These are phyloP conservation scores for Moniliella sp. DNA, from an alignment of 1,284 basidiomycete species.

Conservation along the genomic window DNA sequence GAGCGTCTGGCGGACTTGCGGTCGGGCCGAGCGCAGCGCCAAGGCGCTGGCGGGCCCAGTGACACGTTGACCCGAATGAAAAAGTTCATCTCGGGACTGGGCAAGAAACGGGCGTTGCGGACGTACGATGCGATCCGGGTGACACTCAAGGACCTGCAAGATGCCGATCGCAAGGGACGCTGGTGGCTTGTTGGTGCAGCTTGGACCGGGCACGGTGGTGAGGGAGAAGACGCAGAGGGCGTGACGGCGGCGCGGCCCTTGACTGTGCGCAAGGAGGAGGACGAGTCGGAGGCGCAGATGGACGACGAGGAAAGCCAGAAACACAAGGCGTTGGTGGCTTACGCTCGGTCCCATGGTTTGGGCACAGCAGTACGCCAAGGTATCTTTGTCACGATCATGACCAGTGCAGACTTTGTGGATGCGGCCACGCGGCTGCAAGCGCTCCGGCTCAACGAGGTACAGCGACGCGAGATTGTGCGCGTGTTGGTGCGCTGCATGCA, in stretches of 20 bases:
- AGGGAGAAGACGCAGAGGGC: constrained; percentile 7
- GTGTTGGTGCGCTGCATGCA: constrained; percentile 81
- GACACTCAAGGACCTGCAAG: constrained; percentile 53
- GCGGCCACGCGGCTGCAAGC: constrained; percentile 66
- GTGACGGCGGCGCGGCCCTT: constrained; percentile 6
- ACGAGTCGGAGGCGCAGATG: constrained; percentile 54
- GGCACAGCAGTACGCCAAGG: constrained; percentile 80
- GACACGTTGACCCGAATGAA: constrained; percentile 8
- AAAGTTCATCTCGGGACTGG: constrained; percentile 17
- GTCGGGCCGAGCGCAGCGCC: constrained; percentile 3
- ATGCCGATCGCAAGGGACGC: constrained; percentile 67
- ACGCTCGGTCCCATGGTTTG: constrained; percentile 87
- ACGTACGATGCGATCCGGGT: constrained; percentile 17
- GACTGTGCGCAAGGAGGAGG: constrained; percentile 35
- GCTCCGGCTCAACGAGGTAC: constrained; percentile 62
- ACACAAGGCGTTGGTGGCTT: constrained; percentile 42
- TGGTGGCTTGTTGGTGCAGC: constrained; percentile 98
- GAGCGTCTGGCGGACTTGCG: constrained; percentile 19
- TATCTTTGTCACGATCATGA: constrained; percentile 75
- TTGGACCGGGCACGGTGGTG: constrained; percentile 68
- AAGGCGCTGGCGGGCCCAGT: constrained; percentile 4
- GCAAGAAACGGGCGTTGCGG: constrained; percentile 14
- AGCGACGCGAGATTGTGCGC: constrained; percentile 78
- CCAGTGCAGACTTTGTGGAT: constrained; percentile 63
- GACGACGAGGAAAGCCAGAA: constrained; percentile 35